These are phyloP conservation scores for Fusarium pseudoanthophilum DNA, from an alignment of 2,329 filamentous ascomycete genomes.

Conservation along the genomic window DNA sequence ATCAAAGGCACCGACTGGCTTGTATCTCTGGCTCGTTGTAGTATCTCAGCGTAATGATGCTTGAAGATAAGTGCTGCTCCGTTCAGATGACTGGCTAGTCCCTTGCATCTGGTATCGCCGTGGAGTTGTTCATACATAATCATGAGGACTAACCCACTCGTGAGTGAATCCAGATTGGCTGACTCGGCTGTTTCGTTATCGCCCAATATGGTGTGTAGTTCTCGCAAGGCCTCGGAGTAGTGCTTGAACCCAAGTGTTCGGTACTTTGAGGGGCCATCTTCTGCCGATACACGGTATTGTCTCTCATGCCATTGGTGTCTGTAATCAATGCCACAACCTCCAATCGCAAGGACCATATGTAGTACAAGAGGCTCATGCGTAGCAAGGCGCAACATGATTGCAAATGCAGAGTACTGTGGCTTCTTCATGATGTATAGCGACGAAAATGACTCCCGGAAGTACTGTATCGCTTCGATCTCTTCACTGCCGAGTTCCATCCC, in stretches of 20 bases:
- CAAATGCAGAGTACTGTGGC: not conserved
- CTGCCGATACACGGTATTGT: accelerated
- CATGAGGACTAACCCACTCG: not conserved
- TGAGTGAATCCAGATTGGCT: not conserved
- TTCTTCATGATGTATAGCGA: not conserved
- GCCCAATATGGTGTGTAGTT: not conserved
- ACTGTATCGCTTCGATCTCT: not conserved
- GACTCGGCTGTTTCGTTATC: not conserved
- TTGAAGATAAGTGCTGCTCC: not conserved
- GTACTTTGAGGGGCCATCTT: not conserved
- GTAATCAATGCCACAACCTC: not conserved
- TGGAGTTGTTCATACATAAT: not conserved
- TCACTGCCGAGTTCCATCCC: not conserved
- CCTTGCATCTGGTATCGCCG: not conserved
- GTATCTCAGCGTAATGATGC: not conserved
- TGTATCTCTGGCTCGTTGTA: not conserved
- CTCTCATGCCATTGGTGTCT: not conserved
- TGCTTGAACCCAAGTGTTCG: not conserved
- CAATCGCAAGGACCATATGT: not conserved
- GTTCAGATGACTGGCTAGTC: not conserved
- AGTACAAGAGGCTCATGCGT: not conserved
- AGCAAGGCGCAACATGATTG: not conserved
- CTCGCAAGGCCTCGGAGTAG: not conserved
- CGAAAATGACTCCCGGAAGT: not conserved
- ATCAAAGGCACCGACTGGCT: not conserved